Evolutionary conservation across 345 rosid species (phyloP).

Genomic region (Lenwebbia sp.): DNA sequence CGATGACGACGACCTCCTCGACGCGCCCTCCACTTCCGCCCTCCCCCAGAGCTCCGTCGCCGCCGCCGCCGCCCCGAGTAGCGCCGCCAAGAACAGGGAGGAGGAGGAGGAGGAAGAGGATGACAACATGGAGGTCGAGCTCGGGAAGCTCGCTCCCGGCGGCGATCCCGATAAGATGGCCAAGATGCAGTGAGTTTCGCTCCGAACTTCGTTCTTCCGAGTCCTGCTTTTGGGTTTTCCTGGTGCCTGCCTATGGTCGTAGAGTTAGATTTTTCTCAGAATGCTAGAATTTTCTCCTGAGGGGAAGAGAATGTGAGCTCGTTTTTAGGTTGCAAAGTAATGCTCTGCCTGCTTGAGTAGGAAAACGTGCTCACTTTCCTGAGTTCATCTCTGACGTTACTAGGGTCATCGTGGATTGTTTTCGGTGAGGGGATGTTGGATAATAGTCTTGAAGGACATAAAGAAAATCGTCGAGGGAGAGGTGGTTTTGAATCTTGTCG

Average conservation of each 20-base stretch:
- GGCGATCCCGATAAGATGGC: constrained; percentile 79
- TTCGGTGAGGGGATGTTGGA: neutral
- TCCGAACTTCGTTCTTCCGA: neutral
- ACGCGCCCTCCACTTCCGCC: constrained; percentile 9
- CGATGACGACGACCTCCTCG: constrained; percentile 3
- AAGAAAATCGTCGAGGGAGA: neutral
- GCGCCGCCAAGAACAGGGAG: constrained; percentile 23
- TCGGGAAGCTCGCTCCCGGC: constrained; percentile 56
- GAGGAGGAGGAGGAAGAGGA: constrained; percentile 82
- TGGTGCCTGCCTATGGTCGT: neutral
- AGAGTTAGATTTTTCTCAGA: neutral
- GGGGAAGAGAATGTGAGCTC: neutral
- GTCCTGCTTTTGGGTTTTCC: neutral
- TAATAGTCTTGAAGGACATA: neutral
- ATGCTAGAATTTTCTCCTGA: neutral
- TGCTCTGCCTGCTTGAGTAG: neutral
- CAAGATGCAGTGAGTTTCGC: constrained; percentile 72
- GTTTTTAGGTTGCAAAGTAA: neutral
- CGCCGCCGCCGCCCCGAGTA: neutral
- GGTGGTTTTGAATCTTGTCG: neutral
- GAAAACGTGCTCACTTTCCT: neutral
- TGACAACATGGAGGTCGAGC: constrained; percentile 84
- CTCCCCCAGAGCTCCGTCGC: constrained; percentile 1
- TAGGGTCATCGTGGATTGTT: neutral
- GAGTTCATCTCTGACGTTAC: neutral